Conservation (phyloP, 2,329 filamentous ascomycete species). For the Exophiala calicioides region DNA sequence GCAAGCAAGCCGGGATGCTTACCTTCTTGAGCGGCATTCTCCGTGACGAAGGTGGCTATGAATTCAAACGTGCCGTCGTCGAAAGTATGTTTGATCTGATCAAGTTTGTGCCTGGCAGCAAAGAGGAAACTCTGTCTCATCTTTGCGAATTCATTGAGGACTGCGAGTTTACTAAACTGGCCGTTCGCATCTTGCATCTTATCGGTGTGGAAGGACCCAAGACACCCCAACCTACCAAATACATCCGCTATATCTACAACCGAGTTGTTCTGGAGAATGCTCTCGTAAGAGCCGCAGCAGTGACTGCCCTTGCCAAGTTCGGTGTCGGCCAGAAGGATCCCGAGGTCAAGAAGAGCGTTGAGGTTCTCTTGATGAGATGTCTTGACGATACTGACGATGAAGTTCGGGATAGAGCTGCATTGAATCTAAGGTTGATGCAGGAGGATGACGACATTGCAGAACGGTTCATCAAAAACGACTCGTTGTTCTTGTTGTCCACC, state of each 20-base stretch:
- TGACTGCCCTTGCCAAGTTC: conserved; percentile 94
- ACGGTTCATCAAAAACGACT: conserved; percentile 93
- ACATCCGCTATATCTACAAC: conserved; percentile 99
- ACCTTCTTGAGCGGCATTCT: conserved; percentile 96
- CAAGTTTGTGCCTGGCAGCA: conserved; percentile 92
- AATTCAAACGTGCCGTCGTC: conserved; percentile 96
- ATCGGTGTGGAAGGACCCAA: conserved; percentile 93
- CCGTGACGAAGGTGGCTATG: conserved; percentile 93
- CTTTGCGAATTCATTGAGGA: conserved; percentile 99
- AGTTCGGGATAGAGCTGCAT: conserved; percentile 88
- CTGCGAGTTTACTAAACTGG: conserved; percentile 97
- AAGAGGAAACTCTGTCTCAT: conserved; percentile 81
- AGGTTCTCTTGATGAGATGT: conserved; percentile 87
- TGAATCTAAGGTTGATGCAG: conserved; percentile 89
- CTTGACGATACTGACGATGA: conserved; percentile 97
- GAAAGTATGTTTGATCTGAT: conserved; percentile 99
- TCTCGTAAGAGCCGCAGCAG: conserved; percentile 89
- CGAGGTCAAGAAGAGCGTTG: conserved; percentile 94
- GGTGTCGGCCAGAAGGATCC: conserved; percentile 94
- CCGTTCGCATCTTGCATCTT: conserved; percentile 90
- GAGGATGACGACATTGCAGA: conserved; percentile 85
- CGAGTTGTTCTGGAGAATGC: conserved; percentile 96
- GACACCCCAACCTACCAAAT: conserved; percentile 94
- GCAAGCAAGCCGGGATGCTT: conserved; percentile 97
- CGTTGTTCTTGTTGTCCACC: conserved; percentile 89